Evolutionary conservation across 2,329 filamentous ascomycete genomes (phyloP).

Genomic region (Penicillium sumatraense): DNA sequence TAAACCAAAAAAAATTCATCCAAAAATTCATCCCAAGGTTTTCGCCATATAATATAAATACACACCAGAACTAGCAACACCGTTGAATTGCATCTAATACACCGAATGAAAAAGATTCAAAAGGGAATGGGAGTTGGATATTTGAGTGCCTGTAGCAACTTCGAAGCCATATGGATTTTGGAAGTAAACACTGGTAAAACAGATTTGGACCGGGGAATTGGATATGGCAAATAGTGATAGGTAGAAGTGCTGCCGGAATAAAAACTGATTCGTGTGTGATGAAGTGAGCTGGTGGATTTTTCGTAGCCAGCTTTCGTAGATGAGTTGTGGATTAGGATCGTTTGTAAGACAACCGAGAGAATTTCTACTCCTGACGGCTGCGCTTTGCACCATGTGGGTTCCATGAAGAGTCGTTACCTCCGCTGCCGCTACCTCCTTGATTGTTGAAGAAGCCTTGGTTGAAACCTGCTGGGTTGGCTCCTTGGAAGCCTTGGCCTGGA

Average conservation of each 20-base stretch:
- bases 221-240: neutral
- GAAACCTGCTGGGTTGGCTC: slow-evolving; percentile 57
- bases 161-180: neutral
- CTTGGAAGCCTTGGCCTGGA: slow-evolving; percentile 62
- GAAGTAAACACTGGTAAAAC: neutral
- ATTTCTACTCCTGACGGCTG: slow-evolving; percentile 68
- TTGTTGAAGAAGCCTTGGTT: slow-evolving; percentile 56
- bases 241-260: neutral
- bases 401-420: slow-evolving; percentile 63
- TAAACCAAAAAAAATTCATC: too few species aligned
- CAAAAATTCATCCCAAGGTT: slow-evolving; percentile 1
- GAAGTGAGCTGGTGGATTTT: slow-evolving; percentile 7
- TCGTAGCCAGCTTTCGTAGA: slow-evolving; percentile 13
- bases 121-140: neutral
- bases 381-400: slow-evolving; percentile 83
- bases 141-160: neutral
- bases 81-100: slow-evolving; percentile 25
- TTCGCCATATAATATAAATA: slow-evolving; percentile 5
- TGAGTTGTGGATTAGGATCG: neutral
- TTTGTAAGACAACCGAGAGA: slow-evolving; percentile 4
- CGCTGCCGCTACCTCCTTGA: slow-evolving; percentile 40
- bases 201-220: neutral
- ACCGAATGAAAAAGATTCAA: slow-evolving; percentile 7
- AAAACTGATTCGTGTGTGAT: neutral
- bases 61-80: slow-evolving; percentile 13